Evolutionary conservation across 345 rosid genomes (phyloP).

Genomic region (Corchorus capsularis): DNA sequence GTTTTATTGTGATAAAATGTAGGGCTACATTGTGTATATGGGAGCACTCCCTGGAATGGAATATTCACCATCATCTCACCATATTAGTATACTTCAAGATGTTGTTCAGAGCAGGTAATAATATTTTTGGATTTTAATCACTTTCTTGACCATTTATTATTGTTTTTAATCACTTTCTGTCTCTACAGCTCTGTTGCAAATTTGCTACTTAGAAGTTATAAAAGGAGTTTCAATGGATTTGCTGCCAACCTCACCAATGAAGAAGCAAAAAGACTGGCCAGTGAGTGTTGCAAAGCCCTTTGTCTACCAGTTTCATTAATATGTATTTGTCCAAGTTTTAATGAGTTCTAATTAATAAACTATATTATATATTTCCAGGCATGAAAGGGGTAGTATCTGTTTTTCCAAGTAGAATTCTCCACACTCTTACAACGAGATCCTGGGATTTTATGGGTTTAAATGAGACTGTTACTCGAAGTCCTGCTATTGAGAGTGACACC

Average conservation of each 20-base stretch:
- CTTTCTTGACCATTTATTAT: neutral
- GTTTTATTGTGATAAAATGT: slow-evolving; percentile 1
- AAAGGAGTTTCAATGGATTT: slow-evolving; percentile 61
- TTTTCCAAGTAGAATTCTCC: slow-evolving; percentile 34
- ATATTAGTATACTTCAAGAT: slow-evolving; percentile 37
- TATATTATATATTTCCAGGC: slow-evolving; percentile 10
- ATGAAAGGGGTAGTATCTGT: slow-evolving; percentile 44
- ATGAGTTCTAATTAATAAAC: neutral
- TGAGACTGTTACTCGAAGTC: neutral
- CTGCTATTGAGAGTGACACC: slow-evolving; percentile 27
- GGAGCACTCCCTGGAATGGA: slow-evolving; percentile 33
- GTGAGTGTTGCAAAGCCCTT: slow-evolving; percentile 28
- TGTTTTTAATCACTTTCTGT: neutral
- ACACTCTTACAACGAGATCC: slow-evolving; percentile 47
- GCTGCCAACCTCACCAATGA: slow-evolving; percentile 43
- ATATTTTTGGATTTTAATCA: neutral
- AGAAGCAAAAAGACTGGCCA: slow-evolving; percentile 41
- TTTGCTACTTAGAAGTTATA: slow-evolving; percentile 46
- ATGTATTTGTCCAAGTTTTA: neutral
- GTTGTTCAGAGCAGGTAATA: slow-evolving; percentile 27
- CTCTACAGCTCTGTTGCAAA: slow-evolving; percentile 27
- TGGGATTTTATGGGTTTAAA: slow-evolving; percentile 56
- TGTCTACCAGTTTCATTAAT: neutral
- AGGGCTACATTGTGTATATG: slow-evolving; percentile 43
- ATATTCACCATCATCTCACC: slow-evolving; percentile 28